A percentile compares a stretch with the other conserved stretches of the same genome.
Conservation (phyloP, 164 flowering plant species). For the Amborella trichopoda region DNA sequence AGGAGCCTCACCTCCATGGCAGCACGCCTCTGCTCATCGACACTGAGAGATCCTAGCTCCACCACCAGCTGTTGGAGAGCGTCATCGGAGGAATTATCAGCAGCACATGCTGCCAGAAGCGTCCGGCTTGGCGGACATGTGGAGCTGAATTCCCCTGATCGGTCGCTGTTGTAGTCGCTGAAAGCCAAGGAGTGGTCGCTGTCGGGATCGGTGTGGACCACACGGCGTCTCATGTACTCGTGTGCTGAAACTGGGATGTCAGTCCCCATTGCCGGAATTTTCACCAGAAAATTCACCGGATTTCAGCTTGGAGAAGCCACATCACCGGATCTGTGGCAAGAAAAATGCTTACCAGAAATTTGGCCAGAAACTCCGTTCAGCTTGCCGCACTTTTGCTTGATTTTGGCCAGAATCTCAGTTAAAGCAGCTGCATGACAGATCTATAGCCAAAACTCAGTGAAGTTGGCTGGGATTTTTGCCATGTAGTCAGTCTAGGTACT, state of each 20-base stretch:
- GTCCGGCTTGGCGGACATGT: conserved; percentile 33
- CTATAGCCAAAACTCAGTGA: too few species aligned
- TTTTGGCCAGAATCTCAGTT: too few species aligned
- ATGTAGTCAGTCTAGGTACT: too few species aligned
- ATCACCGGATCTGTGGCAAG: not conserved
- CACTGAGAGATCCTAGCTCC: conserved; percentile 42
- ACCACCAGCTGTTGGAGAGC: conserved; percentile 40
- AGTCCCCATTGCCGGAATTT: conserved; percentile 2
- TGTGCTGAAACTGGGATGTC: conserved; percentile 10
- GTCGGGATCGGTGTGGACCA: too few species aligned
- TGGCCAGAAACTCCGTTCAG: too few species aligned
- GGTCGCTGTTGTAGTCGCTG: conserved; percentile 75
- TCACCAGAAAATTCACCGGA: too few species aligned
- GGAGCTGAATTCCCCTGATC: conserved; percentile 60
- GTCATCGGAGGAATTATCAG: conserved; percentile 32
- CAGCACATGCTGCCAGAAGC: conserved; percentile 40
- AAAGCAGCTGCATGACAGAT: too few species aligned
- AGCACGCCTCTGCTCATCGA: conserved; percentile 55
- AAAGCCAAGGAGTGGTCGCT: conserved; percentile 64
- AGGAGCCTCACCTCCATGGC: conserved; percentile 64
- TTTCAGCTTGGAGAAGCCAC: not conserved
- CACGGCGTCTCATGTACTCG: conserved; percentile 42
- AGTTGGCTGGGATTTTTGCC: too few species aligned
- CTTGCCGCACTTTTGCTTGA: too few species aligned
- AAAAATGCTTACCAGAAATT: too few species aligned